A percentile compares a stretch with the other conserved stretches of the same genome.
phyloP scores from a whole-genome alignment of 768 basidiomycete species.

The Tricholoma furcatifolium region DNA sequence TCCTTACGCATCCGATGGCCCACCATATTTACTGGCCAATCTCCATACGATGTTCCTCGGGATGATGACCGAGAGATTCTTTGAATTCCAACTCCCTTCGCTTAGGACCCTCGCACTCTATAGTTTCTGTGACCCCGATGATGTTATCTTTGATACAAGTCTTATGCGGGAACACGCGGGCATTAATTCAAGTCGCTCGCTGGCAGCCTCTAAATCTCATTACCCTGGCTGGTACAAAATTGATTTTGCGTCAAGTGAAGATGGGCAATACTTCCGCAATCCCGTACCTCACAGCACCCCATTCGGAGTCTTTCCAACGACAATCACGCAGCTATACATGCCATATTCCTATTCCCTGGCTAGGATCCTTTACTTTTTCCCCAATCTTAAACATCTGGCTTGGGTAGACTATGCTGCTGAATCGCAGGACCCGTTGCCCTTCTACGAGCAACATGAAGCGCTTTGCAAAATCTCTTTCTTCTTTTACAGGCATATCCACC shows the following conservation, averaged over 20 bases:
- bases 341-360: background rate
- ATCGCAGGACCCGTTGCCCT: too few species aligned
- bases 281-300: background rate
- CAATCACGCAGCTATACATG: background rate
- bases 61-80: background rate
- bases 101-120: background rate
- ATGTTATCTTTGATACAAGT: background rate
- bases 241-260: background rate
- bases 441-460: too few species aligned
- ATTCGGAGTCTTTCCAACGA: background rate
- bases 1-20: background rate
- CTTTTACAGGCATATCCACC: too few species aligned
- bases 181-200: background rate
- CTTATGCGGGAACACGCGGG: too few species aligned
- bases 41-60: background rate
- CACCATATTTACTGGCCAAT: background rate
- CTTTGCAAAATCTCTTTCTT: too few species aligned
- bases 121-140: background rate
- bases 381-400: background rate
- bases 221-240: background rate
- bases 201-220: background rate
- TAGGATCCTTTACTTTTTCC: background rate
- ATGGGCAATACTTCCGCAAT: background rate
- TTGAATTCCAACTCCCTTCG: background rate
- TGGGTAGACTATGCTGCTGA: too few species aligned